phyloP scores from a whole-genome alignment of 2,329 filamentous ascomycete species.

The Phyllosticta ampelicida region DNA sequence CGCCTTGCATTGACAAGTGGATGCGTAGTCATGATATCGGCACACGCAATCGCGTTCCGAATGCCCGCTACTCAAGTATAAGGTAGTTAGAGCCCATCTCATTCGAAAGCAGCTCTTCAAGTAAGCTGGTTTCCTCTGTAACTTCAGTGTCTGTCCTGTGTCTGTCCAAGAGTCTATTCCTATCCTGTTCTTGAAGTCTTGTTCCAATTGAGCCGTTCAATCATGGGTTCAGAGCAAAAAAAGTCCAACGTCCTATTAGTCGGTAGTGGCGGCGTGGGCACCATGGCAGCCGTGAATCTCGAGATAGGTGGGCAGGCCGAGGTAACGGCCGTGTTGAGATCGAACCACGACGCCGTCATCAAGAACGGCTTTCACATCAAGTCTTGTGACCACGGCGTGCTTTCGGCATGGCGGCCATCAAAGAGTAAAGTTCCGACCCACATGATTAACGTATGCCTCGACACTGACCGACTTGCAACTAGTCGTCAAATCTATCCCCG shows the following conservation, averaged over 20 bases:
- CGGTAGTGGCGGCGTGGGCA: conserved; percentile 46
- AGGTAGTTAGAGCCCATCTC: not conserved
- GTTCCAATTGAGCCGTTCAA: not conserved
- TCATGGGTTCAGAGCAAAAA: conserved; percentile 4
- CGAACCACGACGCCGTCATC: conserved; percentile 42
- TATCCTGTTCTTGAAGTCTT: not conserved
- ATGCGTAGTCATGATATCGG: not conserved
- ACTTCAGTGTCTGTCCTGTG: not conserved
- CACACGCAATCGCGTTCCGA: not conserved
- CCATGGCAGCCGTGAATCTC: conserved; percentile 45
- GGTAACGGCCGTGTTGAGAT: conserved; percentile 46
- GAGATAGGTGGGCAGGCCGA: conserved; percentile 40
- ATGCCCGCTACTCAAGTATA: not conserved
- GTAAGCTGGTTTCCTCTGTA: not conserved
- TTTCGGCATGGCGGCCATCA: conserved; percentile 41
- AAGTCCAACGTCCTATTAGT: conserved; percentile 41
- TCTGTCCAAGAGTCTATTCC: not conserved
- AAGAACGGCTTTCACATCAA: conserved; percentile 43
- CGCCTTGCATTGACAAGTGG: not conserved
- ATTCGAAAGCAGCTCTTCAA: not conserved
- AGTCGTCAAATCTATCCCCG: conserved; percentile 41
- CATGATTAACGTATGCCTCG: not conserved
- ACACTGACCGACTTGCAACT: not conserved
- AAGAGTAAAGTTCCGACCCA: conserved; percentile 20
- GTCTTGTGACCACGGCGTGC: conserved; percentile 44